Conservation (phyloP, 2,329 filamentous ascomycete species). For the Alternaria hordeiaustralica region DNA sequence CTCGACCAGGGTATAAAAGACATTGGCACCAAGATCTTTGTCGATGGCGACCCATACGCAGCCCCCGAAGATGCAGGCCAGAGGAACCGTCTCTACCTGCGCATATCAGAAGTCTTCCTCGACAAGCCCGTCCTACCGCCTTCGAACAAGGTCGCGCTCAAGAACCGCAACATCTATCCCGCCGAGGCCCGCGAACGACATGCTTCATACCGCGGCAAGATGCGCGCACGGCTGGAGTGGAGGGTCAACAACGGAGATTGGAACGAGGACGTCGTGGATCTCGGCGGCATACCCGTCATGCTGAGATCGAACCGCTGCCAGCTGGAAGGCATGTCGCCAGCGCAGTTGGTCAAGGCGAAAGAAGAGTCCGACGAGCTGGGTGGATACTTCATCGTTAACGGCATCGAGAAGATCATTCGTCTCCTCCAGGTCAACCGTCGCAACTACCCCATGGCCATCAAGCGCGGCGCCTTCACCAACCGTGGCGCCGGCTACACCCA, state of each 20-base stretch:
- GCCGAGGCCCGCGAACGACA: constrained; percentile 95
- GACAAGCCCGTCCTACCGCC: constrained; percentile 81
- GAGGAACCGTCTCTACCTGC: constrained; percentile 78
- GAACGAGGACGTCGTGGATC: constrained; percentile 79
- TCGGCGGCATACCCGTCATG: constrained; percentile 81
- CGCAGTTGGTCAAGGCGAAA: constrained; percentile 81
- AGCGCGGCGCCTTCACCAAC: constrained; percentile 86
- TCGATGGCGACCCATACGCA: constrained; percentile 73
- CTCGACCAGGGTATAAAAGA: constrained; percentile 80
- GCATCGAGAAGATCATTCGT: constrained; percentile 13
- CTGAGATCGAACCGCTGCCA: constrained; percentile 85
- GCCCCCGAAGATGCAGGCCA: constrained; percentile 62
- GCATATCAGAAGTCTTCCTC: constrained; percentile 80
- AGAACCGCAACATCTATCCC: constrained; percentile 84
- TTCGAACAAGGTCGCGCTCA: constrained; percentile 79
- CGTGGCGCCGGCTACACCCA: constrained; percentile 87
- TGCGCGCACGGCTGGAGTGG: constrained; percentile 84
- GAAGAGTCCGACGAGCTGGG: constrained; percentile 97
- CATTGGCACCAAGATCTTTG: constrained; percentile 86
- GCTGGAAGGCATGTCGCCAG: constrained; percentile 82
- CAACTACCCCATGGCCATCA: constrained; percentile 95
- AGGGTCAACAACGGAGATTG: constrained; percentile 86
- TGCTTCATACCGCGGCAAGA: constrained; percentile 85
- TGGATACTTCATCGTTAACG: constrained; percentile 97
- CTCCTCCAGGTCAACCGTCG: constrained; percentile 65